Evolutionary conservation across 1,284 basidiomycete species (phyloP).

Genomic region (Ustilago loliicola): DNA sequence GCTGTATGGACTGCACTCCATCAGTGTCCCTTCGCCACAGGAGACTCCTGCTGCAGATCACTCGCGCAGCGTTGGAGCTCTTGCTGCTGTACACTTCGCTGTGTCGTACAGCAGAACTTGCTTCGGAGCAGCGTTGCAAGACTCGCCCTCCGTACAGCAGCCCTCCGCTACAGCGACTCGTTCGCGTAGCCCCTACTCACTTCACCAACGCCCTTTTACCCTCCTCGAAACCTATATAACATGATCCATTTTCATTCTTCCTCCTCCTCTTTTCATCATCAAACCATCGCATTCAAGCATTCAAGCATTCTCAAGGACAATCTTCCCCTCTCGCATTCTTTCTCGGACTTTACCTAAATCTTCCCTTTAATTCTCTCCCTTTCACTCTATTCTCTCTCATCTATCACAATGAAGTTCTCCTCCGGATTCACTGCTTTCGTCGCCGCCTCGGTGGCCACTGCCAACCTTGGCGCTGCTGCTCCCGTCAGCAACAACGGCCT

Average conservation of each 20-base stretch:
- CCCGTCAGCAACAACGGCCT: conserved; percentile 19
- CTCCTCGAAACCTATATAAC: conserved; percentile 20
- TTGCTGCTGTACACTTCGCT: background rate
- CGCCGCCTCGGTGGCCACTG: conserved; percentile 37
- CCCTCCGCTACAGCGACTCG: background rate
- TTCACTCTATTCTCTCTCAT: conserved; percentile 12
- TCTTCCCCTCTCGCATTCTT: conserved; percentile 11
- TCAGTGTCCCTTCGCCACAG: background rate
- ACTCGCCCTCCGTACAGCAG: background rate
- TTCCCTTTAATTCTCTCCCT: background rate
- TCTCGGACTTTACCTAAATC: conserved; percentile 15
- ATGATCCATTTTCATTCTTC: conserved; percentile 4
- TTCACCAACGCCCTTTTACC: background rate
- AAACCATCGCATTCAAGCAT: conserved; percentile 22
- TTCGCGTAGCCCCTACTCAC: background rate
- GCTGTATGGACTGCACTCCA: background rate
- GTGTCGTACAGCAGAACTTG: conserved; percentile 3
- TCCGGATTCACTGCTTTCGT: conserved; percentile 38
- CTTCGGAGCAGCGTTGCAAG: background rate
- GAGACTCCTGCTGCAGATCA: background rate
- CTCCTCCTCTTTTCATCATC: conserved; percentile 19
- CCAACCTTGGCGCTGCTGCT: conserved; percentile 28
- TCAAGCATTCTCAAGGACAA: conserved; percentile 28
- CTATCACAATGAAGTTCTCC: conserved; percentile 41
- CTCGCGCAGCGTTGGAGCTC: background rate